These are phyloP conservation scores for Thuja plicata DNA, from an alignment of 83 land plant genomes.

Conservation along the genomic window DNA sequence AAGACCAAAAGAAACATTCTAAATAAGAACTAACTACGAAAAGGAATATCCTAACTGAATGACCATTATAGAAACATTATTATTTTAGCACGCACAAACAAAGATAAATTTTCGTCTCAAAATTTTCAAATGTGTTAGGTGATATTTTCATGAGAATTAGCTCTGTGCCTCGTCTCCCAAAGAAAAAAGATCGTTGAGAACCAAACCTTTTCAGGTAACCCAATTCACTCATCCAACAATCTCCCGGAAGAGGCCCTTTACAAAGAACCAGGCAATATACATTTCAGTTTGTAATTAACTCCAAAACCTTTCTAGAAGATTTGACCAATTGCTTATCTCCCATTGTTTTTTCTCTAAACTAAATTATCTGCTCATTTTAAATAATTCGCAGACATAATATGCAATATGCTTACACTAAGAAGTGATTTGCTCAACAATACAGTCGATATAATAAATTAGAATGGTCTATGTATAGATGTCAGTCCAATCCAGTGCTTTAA, in stretches of 20 bases:
- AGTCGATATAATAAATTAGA: not conserved
- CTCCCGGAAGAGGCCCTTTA: not conserved
- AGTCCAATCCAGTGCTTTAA: not conserved
- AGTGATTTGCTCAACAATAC: not conserved
- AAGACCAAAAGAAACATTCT: too few relatives aligned
- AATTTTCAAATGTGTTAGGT: not conserved
- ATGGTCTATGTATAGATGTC: not conserved
- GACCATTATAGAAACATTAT: too few relatives aligned
- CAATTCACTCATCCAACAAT: not conserved
- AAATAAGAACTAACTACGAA: too few relatives aligned
- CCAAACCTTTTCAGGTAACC: not conserved
- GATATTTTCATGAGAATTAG: not conserved
- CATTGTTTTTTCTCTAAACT: too few relatives aligned
- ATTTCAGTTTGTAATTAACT: not conserved
- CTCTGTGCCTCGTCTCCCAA: not conserved
- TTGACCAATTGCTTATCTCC: not conserved
- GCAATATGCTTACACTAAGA: not conserved
- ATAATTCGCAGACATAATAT: too few relatives aligned
- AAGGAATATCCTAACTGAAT: too few relatives aligned
- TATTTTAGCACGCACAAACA: too few relatives aligned
- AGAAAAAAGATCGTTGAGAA: not conserved
- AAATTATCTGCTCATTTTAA: too few relatives aligned
- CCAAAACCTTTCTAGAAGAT: not conserved
- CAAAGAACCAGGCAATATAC: not conserved
- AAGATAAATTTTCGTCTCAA: too few relatives aligned